These are phyloP conservation scores for Seiridium cupressi DNA, from an alignment of 2,329 filamentous ascomycete genomes.

Conservation along the genomic window DNA sequence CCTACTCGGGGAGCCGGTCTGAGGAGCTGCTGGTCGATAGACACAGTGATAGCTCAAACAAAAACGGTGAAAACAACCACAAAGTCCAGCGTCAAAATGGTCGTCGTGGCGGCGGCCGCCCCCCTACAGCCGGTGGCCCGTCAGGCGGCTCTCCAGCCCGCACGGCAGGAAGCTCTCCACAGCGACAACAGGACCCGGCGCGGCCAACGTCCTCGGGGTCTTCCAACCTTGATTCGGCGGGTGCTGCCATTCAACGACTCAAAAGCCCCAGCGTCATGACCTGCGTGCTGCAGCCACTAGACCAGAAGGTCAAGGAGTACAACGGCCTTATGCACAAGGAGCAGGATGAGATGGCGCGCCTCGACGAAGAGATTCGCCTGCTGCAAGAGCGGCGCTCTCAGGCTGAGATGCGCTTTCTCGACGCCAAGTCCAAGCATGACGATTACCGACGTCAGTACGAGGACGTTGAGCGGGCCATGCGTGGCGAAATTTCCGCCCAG, in stretches of 20 bases:
- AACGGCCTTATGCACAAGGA: slow-evolving; percentile 38
- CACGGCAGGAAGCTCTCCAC: neutral
- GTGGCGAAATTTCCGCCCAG: slow-evolving; percentile 30
- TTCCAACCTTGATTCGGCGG: slow-evolving; percentile 9
- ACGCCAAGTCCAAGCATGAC: slow-evolving; percentile 42
- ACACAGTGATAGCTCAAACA: slow-evolving; percentile 3
- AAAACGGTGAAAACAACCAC: slow-evolving; percentile 6
- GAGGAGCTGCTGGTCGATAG: slow-evolving; percentile 28
- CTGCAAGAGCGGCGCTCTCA: slow-evolving; percentile 39
- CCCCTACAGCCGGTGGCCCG: neutral
- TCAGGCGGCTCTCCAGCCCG: slow-evolving; percentile 7
- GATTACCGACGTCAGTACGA: slow-evolving; percentile 40
- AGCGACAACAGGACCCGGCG: neutral
- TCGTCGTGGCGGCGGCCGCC: slow-evolving; percentile 9
- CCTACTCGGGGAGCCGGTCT: slow-evolving; percentile 27
- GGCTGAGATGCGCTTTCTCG: slow-evolving; percentile 38
- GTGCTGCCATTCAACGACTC: slow-evolving; percentile 35
- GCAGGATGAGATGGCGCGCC: slow-evolving; percentile 37
- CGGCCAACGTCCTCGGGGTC: slow-evolving; percentile 8
- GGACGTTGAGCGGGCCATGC: slow-evolving; percentile 39
- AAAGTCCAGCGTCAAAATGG: slow-evolving; percentile 24
- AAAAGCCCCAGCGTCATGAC: slow-evolving; percentile 41
- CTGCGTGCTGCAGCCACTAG: slow-evolving; percentile 42
- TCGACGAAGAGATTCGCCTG: slow-evolving; percentile 40
- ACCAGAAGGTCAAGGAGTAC: slow-evolving; percentile 44